Conservation (phyloP, 768 basidiomycete genomes). For the Psilocybe tampanensis region DNA sequence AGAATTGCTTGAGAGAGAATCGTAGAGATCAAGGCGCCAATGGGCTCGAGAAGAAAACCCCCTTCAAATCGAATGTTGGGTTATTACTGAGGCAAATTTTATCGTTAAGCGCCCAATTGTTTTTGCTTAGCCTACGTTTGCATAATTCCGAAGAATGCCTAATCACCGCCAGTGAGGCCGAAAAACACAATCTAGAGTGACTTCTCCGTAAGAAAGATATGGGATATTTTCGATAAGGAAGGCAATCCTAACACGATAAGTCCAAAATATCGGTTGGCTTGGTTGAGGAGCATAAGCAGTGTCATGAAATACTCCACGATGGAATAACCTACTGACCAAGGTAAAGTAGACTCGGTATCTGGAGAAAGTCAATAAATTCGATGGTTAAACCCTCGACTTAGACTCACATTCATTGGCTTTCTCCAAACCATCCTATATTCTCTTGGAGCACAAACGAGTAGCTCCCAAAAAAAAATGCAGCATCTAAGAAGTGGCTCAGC, state of each 20-base stretch:
- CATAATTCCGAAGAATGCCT: slow-evolving; percentile 18
- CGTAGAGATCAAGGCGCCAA: slow-evolving; percentile 25
- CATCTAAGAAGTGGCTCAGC: too few species aligned
- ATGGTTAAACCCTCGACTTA: not conserved
- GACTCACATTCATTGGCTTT: slow-evolving; percentile 21
- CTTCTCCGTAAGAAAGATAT: not conserved
- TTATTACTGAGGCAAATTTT: too few species aligned
- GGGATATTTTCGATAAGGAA: too few species aligned
- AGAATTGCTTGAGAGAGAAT: slow-evolving; percentile 27
- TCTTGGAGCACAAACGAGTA: slow-evolving; percentile 21
- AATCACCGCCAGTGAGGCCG: slow-evolving; percentile 16
- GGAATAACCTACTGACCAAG: slow-evolving; percentile 13
- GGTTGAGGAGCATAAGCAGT: not conserved
- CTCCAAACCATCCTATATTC: slow-evolving; percentile 25
- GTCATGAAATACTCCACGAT: too few species aligned
- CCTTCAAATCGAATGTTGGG: not conserved
- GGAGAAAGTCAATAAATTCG: not conserved
- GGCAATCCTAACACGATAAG: slow-evolving; percentile 20
- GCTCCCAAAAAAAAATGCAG: slow-evolving; percentile 28
- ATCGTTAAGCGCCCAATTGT: not conserved
- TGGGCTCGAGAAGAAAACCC: slow-evolving; percentile 21
- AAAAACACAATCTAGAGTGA: slow-evolving; percentile 1
- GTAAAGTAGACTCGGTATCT: slow-evolving; percentile 12
- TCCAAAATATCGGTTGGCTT: slow-evolving; percentile 24
- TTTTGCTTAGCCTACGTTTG: slow-evolving; percentile 9